Base-by-base conservation (phyloP, 345 rosid species). In the Psidium guajava region DNA sequence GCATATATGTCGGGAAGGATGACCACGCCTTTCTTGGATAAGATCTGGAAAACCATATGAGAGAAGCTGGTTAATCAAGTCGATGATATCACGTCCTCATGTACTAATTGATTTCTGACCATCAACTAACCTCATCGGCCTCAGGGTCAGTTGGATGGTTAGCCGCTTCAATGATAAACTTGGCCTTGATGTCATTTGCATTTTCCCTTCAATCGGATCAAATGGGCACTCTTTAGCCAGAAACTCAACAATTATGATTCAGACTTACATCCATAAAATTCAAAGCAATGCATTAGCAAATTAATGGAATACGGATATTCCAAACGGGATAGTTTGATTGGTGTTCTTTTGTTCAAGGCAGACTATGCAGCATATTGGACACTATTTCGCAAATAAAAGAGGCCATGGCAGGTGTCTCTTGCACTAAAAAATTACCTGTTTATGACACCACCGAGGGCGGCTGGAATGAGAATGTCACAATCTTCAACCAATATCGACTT, bases 101-200 rank as follows among this genome's bases (percentile, higher is more conserved):
- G 11, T 36, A 40, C 40, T 40, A 15, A 61, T 10, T 6, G 14
- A 36, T 54, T 40, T 8, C 25, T n/a, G 27, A 28, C 16, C 32
- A 49, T 83, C 42, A 52, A 82, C 90, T 56, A 61, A 96, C 99
- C 98, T 95, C 96, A 25, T 97, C 99, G 5, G 98, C 99, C 44
- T 97, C 98, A 4, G 98, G 99, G 86, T 97, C 99, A 27, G 99
- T 97, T 25, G 99, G 99, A 87, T 97, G 99, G 87, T 97, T 97
- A 20, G 98, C 98, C 80, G 96, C 99, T 93, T 97, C 98, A 16
- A 97, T 85, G 32, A 96, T 96, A 75, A 93, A 97, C 86, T 96
- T 96, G 55, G 98, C 98, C 91, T 92, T 97, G 21, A 96, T 93
- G 8, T 95, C 94, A 51, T 90, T 95, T 27, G 98, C 99, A 89